Percentiles rank a stretch among this genome's conserved stretches.
Conservation (phyloP, 2,329 filamentous ascomycete species). For the Fusarium buxicola region DNA sequence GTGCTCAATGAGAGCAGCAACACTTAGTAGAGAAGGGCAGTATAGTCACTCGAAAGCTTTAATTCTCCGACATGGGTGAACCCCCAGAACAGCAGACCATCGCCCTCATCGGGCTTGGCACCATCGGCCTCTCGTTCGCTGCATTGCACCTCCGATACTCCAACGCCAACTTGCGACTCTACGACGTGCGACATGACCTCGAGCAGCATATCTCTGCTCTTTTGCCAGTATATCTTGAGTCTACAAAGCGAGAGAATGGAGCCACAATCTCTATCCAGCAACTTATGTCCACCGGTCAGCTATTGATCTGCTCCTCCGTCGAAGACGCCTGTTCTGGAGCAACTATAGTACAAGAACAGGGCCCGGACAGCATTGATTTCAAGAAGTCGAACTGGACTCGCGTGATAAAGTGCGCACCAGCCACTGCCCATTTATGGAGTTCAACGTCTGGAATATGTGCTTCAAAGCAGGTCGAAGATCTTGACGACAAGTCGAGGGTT, state of each 20-base stretch:
- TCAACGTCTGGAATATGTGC: conserved; percentile 33
- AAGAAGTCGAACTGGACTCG: conserved; percentile 33
- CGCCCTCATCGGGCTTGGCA: conserved; percentile 29
- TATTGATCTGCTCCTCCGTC: conserved; percentile 23
- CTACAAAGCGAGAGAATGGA: background rate
- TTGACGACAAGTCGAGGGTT: conserved; percentile 20
- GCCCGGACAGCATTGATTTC: conserved; percentile 33
- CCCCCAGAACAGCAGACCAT: conserved; percentile 17
- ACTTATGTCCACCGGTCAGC: conserved; percentile 4
- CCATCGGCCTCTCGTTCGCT: conserved; percentile 33
- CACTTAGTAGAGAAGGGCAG: no score
- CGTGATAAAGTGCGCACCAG: conserved; percentile 2
- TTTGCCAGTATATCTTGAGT: conserved; percentile 22
- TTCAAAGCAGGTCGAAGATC: conserved; percentile 27
- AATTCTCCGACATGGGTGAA: background rate
- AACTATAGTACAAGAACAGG: conserved; percentile 37
- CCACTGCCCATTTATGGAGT: conserved; percentile 26
- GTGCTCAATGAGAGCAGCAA: background rate
- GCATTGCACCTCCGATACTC: conserved; percentile 32
- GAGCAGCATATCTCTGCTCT: conserved; percentile 28
- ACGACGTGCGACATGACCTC: conserved; percentile 30
- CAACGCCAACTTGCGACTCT: conserved; percentile 18
- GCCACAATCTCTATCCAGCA: fast-evolving
- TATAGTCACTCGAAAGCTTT: no score
- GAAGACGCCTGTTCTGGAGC: conserved; percentile 20